Percentiles rank a stretch among this genome's conserved stretches.
Evolutionary conservation across 352 stramenopile genomes (phyloP).

Genomic region (Thalassiosira livingstoniorum): DNA sequence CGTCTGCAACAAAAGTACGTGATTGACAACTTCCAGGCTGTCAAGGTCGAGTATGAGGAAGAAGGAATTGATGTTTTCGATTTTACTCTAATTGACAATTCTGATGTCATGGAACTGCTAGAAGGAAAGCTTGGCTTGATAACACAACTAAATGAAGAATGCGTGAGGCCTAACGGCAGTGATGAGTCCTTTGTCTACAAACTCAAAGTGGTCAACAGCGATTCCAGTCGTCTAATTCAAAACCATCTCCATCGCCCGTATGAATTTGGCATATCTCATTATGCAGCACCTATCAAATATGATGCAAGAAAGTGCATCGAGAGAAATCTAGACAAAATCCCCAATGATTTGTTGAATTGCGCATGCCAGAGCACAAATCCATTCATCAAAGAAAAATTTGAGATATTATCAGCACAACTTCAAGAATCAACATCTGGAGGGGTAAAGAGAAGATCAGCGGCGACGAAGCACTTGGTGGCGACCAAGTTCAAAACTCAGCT

Average conservation of each 20-base stretch:
- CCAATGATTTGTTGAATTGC: slow-evolving; percentile 75
- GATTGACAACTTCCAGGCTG: slow-evolving; percentile 84
- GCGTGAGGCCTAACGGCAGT: slow-evolving; percentile 79
- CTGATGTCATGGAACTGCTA: slow-evolving; percentile 81
- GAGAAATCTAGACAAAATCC: slow-evolving; percentile 96
- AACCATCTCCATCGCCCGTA: slow-evolving; percentile 88
- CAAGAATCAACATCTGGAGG: slow-evolving; percentile 27
- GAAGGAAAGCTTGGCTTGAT: slow-evolving; percentile 84
- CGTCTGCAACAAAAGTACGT: slow-evolving; percentile 91
- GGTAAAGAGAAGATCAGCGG: slow-evolving; percentile 48
- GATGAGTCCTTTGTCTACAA: slow-evolving; percentile 86
- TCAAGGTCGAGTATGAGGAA: slow-evolving; percentile 84
- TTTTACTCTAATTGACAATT: slow-evolving; percentile 88
- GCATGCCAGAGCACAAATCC: slow-evolving; percentile 76
- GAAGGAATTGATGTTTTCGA: slow-evolving; percentile 85
- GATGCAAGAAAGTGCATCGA: slow-evolving; percentile 94
- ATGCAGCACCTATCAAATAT: slow-evolving; percentile 94
- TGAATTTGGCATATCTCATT: slow-evolving; percentile 96
- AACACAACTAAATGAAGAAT: slow-evolving; percentile 85
- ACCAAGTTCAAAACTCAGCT: slow-evolving; percentile 94
- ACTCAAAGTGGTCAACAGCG: slow-evolving; percentile 80
- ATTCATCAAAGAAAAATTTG: slow-evolving; percentile 70
- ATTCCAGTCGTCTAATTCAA: slow-evolving; percentile 88
- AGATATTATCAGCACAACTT: slow-evolving; percentile 26
- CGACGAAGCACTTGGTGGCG: slow-evolving; percentile 72